Percentiles rank a stretch among this genome's conserved stretches.
Evolutionary conservation across 495 filamentous ascomycete genomes (phyloP).

Genomic region (Penicillium cosmopolitanum): DNA sequence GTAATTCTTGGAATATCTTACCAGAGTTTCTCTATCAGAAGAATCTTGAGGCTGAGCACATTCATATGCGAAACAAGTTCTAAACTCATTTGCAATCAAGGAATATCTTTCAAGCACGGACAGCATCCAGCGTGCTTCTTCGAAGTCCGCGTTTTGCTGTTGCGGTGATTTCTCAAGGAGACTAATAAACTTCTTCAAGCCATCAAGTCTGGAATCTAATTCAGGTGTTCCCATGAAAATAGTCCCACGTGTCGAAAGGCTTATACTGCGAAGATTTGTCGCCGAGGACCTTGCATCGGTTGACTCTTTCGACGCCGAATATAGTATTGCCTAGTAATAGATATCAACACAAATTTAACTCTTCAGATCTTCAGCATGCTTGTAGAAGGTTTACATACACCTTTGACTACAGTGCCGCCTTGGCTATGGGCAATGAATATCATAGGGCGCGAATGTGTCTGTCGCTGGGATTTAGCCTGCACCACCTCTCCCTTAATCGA

Average conservation of each 20-base stretch:
- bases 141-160: neutral
- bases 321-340: constrained; percentile 5
- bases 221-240: constrained; percentile 15
- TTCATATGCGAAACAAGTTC: neutral
- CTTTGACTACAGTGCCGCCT: constrained; percentile 38
- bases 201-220: constrained; percentile 4
- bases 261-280: neutral
- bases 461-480: neutral
- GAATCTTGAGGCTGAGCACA: neutral
- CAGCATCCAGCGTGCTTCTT: constrained; percentile 12
- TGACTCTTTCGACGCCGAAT: neutral
- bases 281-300: neutral
- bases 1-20: neutral
- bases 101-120: constrained; percentile 1
- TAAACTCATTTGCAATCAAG: neutral
- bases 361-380: neutral
- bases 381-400: constrained; percentile 18
- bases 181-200: neutral
- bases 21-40: neutral
- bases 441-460: constrained; percentile 32
- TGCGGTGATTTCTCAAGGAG: neutral
- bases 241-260: neutral
- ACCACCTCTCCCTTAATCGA: neutral
- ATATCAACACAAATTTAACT: neutral
- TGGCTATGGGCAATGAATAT: constrained; percentile 42